Conservation (phyloP, 129 eudicot genomes). For the Ambrosia trifida region DNA sequence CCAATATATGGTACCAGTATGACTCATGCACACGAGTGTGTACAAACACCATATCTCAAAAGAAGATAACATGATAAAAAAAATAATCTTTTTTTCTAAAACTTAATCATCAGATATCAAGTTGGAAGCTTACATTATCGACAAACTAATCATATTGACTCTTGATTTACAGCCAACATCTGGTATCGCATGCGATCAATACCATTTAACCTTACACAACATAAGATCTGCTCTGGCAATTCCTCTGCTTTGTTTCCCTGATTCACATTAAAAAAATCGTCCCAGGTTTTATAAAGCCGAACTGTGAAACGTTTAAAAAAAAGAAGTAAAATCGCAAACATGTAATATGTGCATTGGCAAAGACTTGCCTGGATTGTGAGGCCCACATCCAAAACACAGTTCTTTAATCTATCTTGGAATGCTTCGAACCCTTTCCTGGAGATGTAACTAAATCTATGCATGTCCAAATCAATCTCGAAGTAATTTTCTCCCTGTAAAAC, state of each 20-base stretch:
- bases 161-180: constrained; percentile 58
- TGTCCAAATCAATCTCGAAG: constrained; percentile 91
- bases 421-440: constrained; percentile 92
- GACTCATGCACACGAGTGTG: constrained; percentile 16
- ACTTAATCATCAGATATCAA: constrained; percentile 22
- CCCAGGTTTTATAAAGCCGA: background rate
- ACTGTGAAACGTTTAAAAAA: background rate
- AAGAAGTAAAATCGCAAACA: background rate
- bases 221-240: constrained; percentile 88
- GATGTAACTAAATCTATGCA: constrained; percentile 95
- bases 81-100: constrained; percentile 2
- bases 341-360: background rate
- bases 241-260: constrained; percentile 95
- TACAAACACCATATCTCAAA: background rate
- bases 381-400: constrained; percentile 83
- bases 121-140: constrained; percentile 32
- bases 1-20: constrained; percentile 23
- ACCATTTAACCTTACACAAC: constrained; percentile 84
- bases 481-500: constrained; percentile 82
- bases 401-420: constrained; percentile 74
- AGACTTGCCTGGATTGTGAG: constrained; percentile 82
- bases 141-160: constrained; percentile 35
- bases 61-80: constrained; percentile 12
- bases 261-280: constrained; percentile 1
- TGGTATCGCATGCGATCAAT: constrained; percentile 68